These are phyloP conservation scores for Fusarium sambucinum DNA, from an alignment of 2,329 filamentous ascomycete genomes.

Conservation along the genomic window DNA sequence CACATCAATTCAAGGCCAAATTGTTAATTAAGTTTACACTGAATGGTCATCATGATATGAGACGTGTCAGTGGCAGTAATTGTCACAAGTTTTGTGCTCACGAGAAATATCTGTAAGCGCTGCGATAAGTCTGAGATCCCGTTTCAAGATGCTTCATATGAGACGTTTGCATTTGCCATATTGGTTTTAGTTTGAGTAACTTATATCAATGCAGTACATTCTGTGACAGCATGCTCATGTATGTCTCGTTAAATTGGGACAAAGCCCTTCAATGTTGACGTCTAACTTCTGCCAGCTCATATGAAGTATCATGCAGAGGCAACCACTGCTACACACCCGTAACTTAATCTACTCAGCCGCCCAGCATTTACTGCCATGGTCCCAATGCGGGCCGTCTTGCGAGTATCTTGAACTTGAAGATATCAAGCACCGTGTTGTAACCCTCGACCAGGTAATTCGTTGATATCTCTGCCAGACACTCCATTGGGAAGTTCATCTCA, in stretches of 20 bases:
- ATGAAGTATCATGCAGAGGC: background rate
- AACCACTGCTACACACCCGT: background rate
- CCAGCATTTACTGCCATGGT: background rate
- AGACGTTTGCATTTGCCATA: background rate
- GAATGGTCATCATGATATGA: background rate
- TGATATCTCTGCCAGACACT: background rate
- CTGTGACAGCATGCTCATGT: background rate
- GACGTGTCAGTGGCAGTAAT: background rate
- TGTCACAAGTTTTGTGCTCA: background rate
- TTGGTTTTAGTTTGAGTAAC: background rate
- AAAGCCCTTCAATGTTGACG: background rate
- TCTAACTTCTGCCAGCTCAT: background rate
- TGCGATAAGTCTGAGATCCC: background rate
- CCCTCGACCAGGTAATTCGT: background rate
- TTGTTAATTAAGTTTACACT: background rate
- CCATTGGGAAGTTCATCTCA: background rate
- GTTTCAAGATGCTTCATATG: conserved; percentile 15
- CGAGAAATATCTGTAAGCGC: background rate
- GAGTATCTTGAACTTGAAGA: background rate
- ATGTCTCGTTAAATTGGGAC: background rate
- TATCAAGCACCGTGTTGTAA: background rate
- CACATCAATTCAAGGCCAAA: conserved; percentile 5
- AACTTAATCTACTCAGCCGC: background rate
- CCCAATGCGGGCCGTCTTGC: conserved; percentile 5
- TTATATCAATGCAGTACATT: background rate